A percentile compares a stretch with the other conserved stretches of the same genome.
phyloP scores from a whole-genome alignment of 495 filamentous ascomycete genomes.

The Penicillium chermesinum region DNA sequence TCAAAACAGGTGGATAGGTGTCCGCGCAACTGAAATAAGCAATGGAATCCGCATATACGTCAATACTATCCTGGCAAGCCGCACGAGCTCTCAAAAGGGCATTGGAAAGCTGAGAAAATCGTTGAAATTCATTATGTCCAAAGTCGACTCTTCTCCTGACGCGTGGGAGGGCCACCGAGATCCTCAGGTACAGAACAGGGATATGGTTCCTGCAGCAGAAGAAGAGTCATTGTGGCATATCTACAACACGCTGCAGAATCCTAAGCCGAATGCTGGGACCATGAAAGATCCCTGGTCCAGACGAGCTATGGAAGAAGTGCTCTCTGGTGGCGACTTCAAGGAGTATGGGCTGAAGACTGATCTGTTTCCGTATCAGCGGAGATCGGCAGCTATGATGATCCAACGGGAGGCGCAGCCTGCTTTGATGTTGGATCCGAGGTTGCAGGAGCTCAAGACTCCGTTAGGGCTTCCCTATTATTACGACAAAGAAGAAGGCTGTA shows the following conservation, averaged over 20 bases:
- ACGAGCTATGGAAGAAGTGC: conserved; percentile 57
- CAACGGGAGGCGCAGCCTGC: conserved; percentile 68
- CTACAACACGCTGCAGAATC: conserved; percentile 80
- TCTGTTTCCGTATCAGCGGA: conserved; percentile 74
- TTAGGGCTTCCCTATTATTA: conserved; percentile 63
- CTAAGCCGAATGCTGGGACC: conserved; percentile 49
- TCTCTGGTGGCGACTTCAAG: conserved; percentile 36
- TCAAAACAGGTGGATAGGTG: conserved; percentile 31
- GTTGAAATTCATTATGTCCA: conserved; percentile 48
- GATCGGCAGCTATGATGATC: conserved; percentile 80
- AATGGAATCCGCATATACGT: conserved; percentile 54
- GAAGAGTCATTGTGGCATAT: conserved; percentile 70
- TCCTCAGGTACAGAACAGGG: conserved; percentile 1
- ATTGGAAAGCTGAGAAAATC: conserved; percentile 37
- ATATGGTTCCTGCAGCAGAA: conserved; percentile 23
- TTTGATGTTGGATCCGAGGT: conserved; percentile 66
- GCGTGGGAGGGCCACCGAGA: conserved; percentile 51
- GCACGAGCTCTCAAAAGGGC: conserved; percentile 41
- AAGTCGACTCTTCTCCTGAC: conserved; percentile 49
- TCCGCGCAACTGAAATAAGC: conserved; percentile 9
- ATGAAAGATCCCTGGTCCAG: conserved; percentile 53
- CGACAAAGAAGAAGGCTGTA: conserved; percentile 56
- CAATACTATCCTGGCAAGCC: conserved; percentile 61
- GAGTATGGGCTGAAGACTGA: conserved; percentile 59
- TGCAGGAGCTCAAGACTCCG: conserved; percentile 54